Evolutionary conservation across 805 yeast species (phyloP), one percentile per base, ranked within the genome.

Genomic region (Saccharomycopsis babjevae): DNA sequence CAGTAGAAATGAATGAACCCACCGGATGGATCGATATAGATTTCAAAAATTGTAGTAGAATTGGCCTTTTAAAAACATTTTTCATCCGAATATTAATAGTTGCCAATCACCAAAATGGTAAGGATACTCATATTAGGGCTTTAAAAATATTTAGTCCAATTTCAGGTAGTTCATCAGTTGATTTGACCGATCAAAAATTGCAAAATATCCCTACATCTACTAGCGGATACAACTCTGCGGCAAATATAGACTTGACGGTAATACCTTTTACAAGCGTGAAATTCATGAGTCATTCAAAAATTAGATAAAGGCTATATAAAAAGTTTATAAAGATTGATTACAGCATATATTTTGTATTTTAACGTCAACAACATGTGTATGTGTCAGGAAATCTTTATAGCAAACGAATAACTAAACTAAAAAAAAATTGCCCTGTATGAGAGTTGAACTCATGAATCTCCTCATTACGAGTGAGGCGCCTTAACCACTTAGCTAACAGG

Each of bases 71-170:
- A 56, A 84, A 87, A 66, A 83, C 94, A 58, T 86, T 84, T 67
- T 74, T 84, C 64, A 72, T 90, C 13, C 80, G 88, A 62, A 66
- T 91, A 16, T 69, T 79, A n/a, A 77, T 90, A 5, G 69, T 81
- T 8, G 81, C 88, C 0, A 94, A 96, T 67, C 97, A 90, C 67
- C 97, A 92, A 69, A 91, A 89, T 69, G 99, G 99, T 55, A 94
- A 93, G 69, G 99, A 94, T 71, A 86, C 97, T 0, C 98, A 91
- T 70, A 76, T 94, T 11, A 73, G 99, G 56, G 86, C 91, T 0
- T 77, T 92, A 18, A 82, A 83, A 76, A 71, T 89, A 67, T 75
- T 59, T 43, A 60, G 61, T 20, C 64, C 60, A 4, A 42, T 50
- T 18, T 2, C 30, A 11, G 54, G 32, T 22, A 16, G 15, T 11